phyloP scores from a whole-genome alignment of 1,284 basidiomycete genomes.

The Cutaneotrichosporon cavernicola region DNA sequence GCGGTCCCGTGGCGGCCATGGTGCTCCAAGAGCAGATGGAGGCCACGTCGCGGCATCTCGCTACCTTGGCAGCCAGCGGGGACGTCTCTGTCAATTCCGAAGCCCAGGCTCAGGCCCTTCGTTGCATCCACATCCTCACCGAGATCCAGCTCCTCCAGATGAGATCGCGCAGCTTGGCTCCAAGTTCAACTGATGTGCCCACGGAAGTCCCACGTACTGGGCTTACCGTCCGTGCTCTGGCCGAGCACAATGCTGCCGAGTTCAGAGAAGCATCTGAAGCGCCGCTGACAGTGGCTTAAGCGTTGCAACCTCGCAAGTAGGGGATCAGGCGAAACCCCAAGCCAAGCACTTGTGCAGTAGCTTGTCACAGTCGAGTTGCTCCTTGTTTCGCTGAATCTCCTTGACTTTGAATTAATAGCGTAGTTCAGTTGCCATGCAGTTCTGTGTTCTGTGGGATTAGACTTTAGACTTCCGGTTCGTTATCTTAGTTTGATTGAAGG shows the following conservation, averaged over 20 bases:
- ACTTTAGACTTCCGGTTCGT: not conserved
- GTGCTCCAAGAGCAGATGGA: not conserved
- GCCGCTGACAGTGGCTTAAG: too few species aligned
- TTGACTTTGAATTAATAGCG: not conserved
- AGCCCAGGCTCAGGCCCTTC: not conserved
- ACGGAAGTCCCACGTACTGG: not conserved
- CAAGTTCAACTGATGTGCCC: not conserved
- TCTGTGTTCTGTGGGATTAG: not conserved
- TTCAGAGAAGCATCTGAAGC: not conserved
- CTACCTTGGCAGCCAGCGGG: not conserved
- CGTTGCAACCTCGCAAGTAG: too few species aligned
- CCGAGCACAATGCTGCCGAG: not conserved
- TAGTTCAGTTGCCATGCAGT: not conserved
- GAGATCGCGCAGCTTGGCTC: not conserved
- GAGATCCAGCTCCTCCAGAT: not conserved
- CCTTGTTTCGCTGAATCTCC: not conserved
- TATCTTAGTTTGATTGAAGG: not conserved
- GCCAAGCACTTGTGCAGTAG: too few species aligned
- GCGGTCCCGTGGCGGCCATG: not conserved
- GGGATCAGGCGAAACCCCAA: too few species aligned
- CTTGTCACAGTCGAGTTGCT: too few species aligned
- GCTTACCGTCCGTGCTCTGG: not conserved
- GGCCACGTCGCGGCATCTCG: not conserved
- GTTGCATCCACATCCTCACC: not conserved
- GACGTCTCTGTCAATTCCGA: not conserved